Evolutionary conservation across 78 protist species (phyloP), one percentile per base, ranked within the genome.

Genomic region (Capsaspora owczarzaki): DNA sequence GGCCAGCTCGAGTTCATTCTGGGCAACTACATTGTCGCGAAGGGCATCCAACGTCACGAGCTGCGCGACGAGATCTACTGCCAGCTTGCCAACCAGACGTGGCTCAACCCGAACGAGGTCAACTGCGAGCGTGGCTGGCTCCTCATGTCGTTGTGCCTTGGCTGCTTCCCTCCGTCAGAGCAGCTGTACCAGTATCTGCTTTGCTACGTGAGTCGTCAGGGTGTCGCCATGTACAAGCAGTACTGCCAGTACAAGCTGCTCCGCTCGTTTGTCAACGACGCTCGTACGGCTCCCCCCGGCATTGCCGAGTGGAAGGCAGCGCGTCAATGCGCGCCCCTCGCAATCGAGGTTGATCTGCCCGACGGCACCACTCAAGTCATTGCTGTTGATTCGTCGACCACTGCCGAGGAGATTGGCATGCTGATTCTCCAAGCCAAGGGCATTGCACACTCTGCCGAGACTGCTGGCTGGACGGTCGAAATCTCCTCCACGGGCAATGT

Each of bases 41-140:
- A 23, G n/a, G 78, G 78, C 61, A 43, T 74, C 31, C 29, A 0
- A 25, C 0, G n/a, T 6, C 78, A 60, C 0, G 49, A 10, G 61
- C 49, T 74, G 63, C 56, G 40, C 31, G 56, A 74, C 56, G 63
- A 74, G 61, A 33, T 74, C 14, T 47, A 19, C 43, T 12, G 8
- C 37, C 78, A 74, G 25, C 56, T 74, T 8, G 27, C 12, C 35
- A 44, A 47, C 61, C 78, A 74, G 61, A 44, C 63, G 5, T 2
- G 12, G 33, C 37, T 3, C 29, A 47, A 47, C 49, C 47, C 19
- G 19, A 1, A 29, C 43, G 40, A 25, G 25, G 29, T 0, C 61
- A 47, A 33, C 41, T 33, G 6, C 19, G 63, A 74, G 61, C 78
- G 78, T 29, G 78, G 23, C 23, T 74, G 78, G 78, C 63, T 8